Evolutionary conservation across 352 stramenopile species (phyloP).

Genomic region (Globisporangium parvum): DNA sequence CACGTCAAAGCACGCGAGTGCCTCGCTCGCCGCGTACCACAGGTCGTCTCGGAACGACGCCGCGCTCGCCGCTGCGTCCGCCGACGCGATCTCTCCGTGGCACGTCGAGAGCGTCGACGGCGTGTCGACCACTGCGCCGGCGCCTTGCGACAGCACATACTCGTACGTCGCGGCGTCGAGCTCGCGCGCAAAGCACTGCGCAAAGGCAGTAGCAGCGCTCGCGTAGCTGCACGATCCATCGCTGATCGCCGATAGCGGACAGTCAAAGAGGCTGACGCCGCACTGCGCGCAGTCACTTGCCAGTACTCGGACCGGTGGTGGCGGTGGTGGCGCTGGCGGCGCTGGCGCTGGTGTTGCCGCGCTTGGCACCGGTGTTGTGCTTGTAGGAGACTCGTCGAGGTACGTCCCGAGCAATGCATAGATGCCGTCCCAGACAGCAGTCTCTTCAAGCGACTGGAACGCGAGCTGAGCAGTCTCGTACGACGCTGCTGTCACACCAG

Average conservation of each 20-base stretch:
- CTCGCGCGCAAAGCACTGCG: not conserved
- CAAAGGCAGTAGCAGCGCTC: not conserved
- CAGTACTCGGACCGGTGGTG: not conserved
- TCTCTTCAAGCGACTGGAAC: slow-evolving; percentile 11
- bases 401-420: not conserved
- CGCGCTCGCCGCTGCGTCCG: not conserved
- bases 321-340: too few species aligned
- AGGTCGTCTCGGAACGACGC: slow-evolving; percentile 9
- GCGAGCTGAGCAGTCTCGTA: not conserved
- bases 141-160: too few species aligned
- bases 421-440: slow-evolving; percentile 3
- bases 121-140: too few species aligned
- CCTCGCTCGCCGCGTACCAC: slow-evolving; percentile 16
- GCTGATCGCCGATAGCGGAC: not conserved
- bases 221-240: slow-evolving; percentile 11
- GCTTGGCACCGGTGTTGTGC: not conserved
- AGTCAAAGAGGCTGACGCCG: slow-evolving; percentile 7
- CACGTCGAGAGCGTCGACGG: too few species aligned
- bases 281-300: slow-evolving; percentile 6
- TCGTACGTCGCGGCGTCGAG: slow-evolving; percentile 1
- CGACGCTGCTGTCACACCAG: not conserved
- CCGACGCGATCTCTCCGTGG: too few species aligned
- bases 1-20: slow-evolving; percentile 17
- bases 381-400: not conserved
- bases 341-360: not conserved